These are phyloP conservation scores for Russula ochroleuca DNA, from an alignment of 768 basidiomycete species.

Conservation along the genomic window DNA sequence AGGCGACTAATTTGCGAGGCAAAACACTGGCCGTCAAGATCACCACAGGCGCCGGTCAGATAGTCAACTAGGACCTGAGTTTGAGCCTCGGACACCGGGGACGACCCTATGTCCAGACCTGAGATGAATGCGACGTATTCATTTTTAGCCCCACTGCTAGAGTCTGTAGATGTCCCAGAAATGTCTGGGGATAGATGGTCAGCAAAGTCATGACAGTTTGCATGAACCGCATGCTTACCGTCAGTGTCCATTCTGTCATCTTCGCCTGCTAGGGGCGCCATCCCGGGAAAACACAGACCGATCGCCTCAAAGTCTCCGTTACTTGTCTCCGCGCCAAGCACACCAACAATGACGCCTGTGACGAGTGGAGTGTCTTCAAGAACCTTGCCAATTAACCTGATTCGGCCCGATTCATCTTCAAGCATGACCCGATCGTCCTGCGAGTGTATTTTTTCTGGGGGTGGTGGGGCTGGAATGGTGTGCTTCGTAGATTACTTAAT, in stretches of 20 bases:
- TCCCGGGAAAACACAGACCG: constrained; percentile 79
- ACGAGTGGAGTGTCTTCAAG: constrained; percentile 63
- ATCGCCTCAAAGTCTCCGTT: constrained; percentile 91
- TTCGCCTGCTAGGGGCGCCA: constrained; percentile 58
- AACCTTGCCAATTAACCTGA: constrained; percentile 75
- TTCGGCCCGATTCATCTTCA: constrained; percentile 94
- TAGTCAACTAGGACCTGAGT: constrained; percentile 89
- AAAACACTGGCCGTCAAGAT: constrained; percentile 54
- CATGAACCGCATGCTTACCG: constrained; percentile 38
- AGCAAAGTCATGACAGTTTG: constrained; percentile 12
- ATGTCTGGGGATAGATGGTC: constrained; percentile 14
- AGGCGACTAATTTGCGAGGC: constrained; percentile 76
- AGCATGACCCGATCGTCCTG: constrained; percentile 77
- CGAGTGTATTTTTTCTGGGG: constrained; percentile 68
- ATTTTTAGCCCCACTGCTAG: constrained; percentile 29
- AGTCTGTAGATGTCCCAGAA: not conserved
- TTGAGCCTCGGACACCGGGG: constrained; percentile 60
- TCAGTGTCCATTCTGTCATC: constrained; percentile 65
- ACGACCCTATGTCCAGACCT: constrained; percentile 74
- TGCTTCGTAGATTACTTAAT: constrained; percentile 42
- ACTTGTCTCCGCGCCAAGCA: constrained; percentile 84
- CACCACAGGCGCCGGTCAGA: constrained; percentile 79
- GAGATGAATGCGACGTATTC: constrained; percentile 85
- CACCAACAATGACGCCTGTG: constrained; percentile 89
- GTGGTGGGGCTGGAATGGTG: constrained; percentile 82